phyloP scores from a whole-genome alignment of 495 filamentous ascomycete genomes.

The Bacidia gigantensis region DNA sequence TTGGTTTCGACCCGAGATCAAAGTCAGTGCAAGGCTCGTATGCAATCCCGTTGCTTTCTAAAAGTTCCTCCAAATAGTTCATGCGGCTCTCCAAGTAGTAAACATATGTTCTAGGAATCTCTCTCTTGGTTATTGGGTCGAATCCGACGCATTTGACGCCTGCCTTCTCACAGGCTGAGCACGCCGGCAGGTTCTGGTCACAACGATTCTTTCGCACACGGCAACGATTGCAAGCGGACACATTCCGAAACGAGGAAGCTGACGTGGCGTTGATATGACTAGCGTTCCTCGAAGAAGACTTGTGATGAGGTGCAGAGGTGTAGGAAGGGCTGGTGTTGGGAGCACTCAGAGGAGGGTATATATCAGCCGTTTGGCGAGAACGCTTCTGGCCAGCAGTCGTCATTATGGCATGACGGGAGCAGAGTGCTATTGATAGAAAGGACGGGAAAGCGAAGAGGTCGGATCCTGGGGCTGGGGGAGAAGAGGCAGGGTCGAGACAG shows the following conservation, averaged over 20 bases:
- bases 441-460: not conserved
- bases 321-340: not conserved
- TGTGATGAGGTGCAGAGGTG: not conserved
- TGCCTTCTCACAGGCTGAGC: constrained; percentile 82
- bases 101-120: constrained; percentile 89
- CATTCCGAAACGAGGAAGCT: constrained; percentile 69
- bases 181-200: constrained; percentile 81
- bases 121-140: constrained; percentile 87
- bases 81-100: constrained; percentile 85
- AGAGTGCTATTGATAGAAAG: too few species aligned
- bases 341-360: constrained; percentile 3
- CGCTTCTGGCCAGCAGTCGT: constrained; percentile 13
- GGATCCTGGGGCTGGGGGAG: not conserved
- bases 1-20: constrained; percentile 49
- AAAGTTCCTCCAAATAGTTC: constrained; percentile 65
- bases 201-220: constrained; percentile 87
- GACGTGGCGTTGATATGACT: constrained; percentile 13
- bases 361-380: constrained; percentile 5
- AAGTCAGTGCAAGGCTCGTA: constrained; percentile 67
- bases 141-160: constrained; percentile 82
- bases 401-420: constrained; percentile 7
- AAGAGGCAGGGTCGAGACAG: not conserved
- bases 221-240: constrained; percentile 89
- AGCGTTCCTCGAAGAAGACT: not conserved
- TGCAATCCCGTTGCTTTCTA: constrained; percentile 52